These are phyloP conservation scores for Drechslerella stenobrocha DNA, from an alignment of 2,329 filamentous ascomycete species.

Conservation along the genomic window DNA sequence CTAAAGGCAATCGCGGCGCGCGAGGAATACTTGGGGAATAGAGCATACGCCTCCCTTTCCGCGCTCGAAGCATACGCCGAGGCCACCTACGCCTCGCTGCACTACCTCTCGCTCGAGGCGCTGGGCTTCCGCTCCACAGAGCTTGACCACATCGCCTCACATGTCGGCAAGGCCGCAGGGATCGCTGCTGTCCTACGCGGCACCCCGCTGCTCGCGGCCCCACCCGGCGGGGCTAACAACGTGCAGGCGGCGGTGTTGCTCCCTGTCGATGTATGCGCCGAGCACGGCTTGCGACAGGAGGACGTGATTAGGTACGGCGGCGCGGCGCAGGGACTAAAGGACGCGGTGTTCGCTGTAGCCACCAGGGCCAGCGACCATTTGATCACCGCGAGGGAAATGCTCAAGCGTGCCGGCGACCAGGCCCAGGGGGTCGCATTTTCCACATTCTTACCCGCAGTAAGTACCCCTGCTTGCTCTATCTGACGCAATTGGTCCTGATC, in stretches of 20 bases:
- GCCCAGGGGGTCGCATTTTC: slow-evolving; percentile 66
- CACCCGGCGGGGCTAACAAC: slow-evolving; percentile 54
- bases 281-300: slow-evolving; percentile 78
- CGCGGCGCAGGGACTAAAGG: slow-evolving; percentile 75
- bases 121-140: slow-evolving; percentile 79
- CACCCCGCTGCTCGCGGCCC: slow-evolving; percentile 82
- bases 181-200: slow-evolving; percentile 86
- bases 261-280: slow-evolving; percentile 86
- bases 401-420: slow-evolving; percentile 76
- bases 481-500: slow-evolving; percentile 59
- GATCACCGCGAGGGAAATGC: slow-evolving; percentile 89
- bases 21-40: slow-evolving; percentile 79
- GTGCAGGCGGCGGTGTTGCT: slow-evolving; percentile 68
- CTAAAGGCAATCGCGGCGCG: slow-evolving; percentile 76
- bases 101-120: slow-evolving; percentile 82
- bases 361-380: slow-evolving; percentile 94
- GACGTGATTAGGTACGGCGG: slow-evolving; percentile 77
- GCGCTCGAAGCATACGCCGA: slow-evolving; percentile 86
- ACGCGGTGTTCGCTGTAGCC: slow-evolving; percentile 88
- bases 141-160: slow-evolving; percentile 88
- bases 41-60: slow-evolving; percentile 73
- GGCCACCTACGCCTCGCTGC: slow-evolving; percentile 87
- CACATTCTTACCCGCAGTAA: slow-evolving; percentile 58
- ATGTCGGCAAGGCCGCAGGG: slow-evolving; percentile 90
- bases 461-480: slow-evolving; percentile 53